Evolutionary conservation across 1,139 yeast genomes (phyloP).

Genomic region (Geotrichum fermentans): DNA sequence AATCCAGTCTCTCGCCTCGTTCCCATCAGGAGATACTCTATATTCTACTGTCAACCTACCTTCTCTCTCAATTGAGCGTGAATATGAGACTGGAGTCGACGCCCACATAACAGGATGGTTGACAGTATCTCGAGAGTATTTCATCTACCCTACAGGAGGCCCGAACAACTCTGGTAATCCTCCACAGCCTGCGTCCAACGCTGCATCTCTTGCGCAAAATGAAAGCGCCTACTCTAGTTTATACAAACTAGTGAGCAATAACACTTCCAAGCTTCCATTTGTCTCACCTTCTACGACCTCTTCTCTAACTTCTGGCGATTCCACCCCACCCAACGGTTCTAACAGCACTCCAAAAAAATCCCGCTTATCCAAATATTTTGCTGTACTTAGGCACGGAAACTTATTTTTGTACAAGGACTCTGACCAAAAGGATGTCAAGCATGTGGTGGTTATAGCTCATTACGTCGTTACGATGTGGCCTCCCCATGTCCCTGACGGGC

Average conservation of each 20-base stretch:
- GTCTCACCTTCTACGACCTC: constrained; percentile 17
- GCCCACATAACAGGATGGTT: constrained; percentile 75
- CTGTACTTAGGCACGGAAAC: constrained; percentile 65
- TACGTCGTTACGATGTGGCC: constrained; percentile 86
- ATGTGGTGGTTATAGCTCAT: constrained; percentile 71
- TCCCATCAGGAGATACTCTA: not conserved
- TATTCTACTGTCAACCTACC: not conserved
- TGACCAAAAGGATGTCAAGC: constrained; percentile 59
- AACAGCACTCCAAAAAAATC: constrained; percentile 22
- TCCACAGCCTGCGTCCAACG: constrained; percentile 30
- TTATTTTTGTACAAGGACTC: constrained; percentile 74
- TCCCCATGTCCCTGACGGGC: constrained; percentile 61
- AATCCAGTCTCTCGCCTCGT: constrained; percentile 22
- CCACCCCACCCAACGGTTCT: not conserved
- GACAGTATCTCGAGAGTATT: constrained; percentile 73
- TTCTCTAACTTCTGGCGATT: constrained; percentile 5
- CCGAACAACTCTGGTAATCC: constrained; percentile 32
- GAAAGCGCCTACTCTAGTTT: constrained; percentile 57
- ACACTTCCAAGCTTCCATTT: constrained; percentile 22
- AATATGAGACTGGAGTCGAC: constrained; percentile 54
- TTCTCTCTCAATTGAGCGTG: constrained; percentile 44
- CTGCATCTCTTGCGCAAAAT: constrained; percentile 38
- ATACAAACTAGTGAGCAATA: constrained; percentile 51
- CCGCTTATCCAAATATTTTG: constrained; percentile 35
- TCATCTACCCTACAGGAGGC: constrained; percentile 41